Evolutionary conservation across 495 filamentous ascomycete species (phyloP).

Genomic region (Pseudomonodictys pantanalensis): DNA sequence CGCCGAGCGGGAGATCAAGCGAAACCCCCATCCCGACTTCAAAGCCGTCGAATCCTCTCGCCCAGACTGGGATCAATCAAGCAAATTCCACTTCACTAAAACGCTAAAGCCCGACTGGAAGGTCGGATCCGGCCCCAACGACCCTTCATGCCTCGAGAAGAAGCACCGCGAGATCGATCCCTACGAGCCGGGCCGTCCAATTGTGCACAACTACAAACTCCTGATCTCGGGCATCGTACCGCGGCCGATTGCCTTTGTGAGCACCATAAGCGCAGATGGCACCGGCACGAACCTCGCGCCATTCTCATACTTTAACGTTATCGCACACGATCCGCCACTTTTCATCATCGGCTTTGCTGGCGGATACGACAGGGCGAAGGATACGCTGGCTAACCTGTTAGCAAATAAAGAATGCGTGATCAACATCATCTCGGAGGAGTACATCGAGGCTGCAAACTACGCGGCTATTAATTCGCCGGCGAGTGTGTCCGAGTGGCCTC

Average conservation of each 20-base stretch:
- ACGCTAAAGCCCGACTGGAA: conserved; percentile 74
- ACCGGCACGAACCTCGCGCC: conserved; percentile 72
- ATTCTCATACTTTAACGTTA: conserved; percentile 78
- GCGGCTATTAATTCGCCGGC: conserved; percentile 74
- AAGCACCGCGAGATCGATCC: conserved; percentile 81
- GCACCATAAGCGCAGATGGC: conserved; percentile 59
- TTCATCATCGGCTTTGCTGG: conserved; percentile 73
- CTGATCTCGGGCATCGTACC: conserved; percentile 85
- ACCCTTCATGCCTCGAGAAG: conserved; percentile 53
- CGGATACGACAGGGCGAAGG: conserved; percentile 58
- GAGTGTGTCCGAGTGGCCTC: conserved; percentile 76
- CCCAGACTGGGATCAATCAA: conserved; percentile 58
- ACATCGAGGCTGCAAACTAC: conserved; percentile 83
- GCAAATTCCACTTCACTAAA: conserved; percentile 58
- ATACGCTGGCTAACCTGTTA: conserved; percentile 70
- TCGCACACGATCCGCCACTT: conserved; percentile 86
- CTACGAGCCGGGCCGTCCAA: conserved; percentile 64
- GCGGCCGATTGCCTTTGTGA: conserved; percentile 67
- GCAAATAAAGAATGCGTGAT: conserved; percentile 65
- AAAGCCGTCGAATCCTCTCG: conserved; percentile 70
- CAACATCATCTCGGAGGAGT: conserved; percentile 84
- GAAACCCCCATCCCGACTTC: conserved; percentile 73
- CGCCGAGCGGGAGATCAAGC: conserved; percentile 51
- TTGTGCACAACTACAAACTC: conserved; percentile 83
- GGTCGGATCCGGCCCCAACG: conserved; percentile 71